Evolutionary conservation across 495 filamentous ascomycete genomes (phyloP).

Genomic region (Astrothelium subdiscretum): DNA sequence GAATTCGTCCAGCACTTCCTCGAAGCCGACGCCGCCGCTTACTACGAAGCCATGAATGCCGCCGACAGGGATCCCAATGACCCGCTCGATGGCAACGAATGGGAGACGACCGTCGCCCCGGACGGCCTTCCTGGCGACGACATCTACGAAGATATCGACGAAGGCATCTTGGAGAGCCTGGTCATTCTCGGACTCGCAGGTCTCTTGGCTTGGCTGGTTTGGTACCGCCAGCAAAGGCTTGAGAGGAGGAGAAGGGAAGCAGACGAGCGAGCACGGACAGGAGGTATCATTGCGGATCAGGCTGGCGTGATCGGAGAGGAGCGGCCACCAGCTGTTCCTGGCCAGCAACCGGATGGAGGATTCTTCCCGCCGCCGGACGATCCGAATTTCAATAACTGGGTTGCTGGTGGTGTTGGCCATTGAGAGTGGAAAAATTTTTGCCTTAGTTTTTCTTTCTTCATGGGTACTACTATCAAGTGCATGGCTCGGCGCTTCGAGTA

Average conservation of each 20-base stretch:
- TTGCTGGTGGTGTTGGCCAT: slow-evolving; percentile 65
- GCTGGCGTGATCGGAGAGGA: background rate
- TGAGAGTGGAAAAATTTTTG: slow-evolving; percentile 23
- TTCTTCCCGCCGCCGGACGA: slow-evolving; percentile 63
- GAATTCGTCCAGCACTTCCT: slow-evolving; percentile 82
- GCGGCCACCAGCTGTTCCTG: slow-evolving; percentile 22
- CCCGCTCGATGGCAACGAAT: slow-evolving; percentile 40
- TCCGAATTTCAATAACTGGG: slow-evolving; percentile 62
- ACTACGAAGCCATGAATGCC: slow-evolving; percentile 46
- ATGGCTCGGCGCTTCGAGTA: background rate
- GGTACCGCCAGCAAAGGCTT: slow-evolving; percentile 63
- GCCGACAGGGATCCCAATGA: slow-evolving; percentile 31
- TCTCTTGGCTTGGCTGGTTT: slow-evolving; percentile 64
- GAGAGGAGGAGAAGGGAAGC: slow-evolving; percentile 34
- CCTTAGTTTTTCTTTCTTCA: background rate
- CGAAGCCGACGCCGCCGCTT: slow-evolving; percentile 55
- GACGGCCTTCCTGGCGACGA: slow-evolving; percentile 37
- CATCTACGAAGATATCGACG: slow-evolving; percentile 64
- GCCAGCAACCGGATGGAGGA: slow-evolving; percentile 43
- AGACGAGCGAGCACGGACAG: slow-evolving; percentile 19
- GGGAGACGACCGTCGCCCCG: slow-evolving; percentile 26
- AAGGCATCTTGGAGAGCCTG: slow-evolving; percentile 68
- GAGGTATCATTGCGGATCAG: slow-evolving; percentile 3
- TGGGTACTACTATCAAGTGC: background rate
- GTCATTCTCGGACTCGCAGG: slow-evolving; percentile 70